A percentile compares a stretch with the other conserved stretches of the same genome.
These are phyloP conservation scores for Pelargonium fulgidum DNA, from an alignment of 441 rosid genomes.

Conservation along the genomic window DNA sequence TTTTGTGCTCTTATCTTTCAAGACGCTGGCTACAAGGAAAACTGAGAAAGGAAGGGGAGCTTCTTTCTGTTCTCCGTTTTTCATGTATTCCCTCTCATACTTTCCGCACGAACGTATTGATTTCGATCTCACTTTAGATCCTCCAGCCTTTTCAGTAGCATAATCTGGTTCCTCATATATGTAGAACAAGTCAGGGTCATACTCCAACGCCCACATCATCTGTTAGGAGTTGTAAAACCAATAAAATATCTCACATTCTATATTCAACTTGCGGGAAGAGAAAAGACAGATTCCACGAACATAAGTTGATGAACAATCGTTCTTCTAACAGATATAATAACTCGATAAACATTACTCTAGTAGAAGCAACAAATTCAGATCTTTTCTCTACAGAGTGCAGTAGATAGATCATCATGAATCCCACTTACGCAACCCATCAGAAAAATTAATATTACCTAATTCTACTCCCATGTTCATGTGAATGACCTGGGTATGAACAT, in stretches of 20 bases:
- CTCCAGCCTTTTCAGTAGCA: constrained; percentile 41
- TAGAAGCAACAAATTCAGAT: no score
- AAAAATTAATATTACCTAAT: no score
- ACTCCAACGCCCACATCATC: constrained; percentile 99
- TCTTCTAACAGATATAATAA: no score
- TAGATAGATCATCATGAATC: no score
- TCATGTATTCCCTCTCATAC: constrained; percentile 81
- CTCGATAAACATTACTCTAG: no score
- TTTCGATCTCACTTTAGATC: constrained; percentile 50
- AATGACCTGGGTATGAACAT: no score
- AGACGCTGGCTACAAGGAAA: constrained; percentile 89
- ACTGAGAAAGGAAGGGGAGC: constrained; percentile 87
- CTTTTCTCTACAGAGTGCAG: no score
- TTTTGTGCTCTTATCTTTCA: constrained; percentile 80
- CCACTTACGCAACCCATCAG: no score
- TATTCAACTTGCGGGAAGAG: no score
- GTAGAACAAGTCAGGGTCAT: constrained; percentile 65
- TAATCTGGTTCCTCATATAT: constrained; percentile 54
- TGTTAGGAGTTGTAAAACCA: constrained; percentile 23
- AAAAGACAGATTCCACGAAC: no score
- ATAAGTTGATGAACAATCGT: no score
- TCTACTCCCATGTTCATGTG: no score
- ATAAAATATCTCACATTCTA: neutral
- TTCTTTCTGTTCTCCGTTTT: constrained; percentile 43
- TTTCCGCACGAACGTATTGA: constrained; percentile 69